These are phyloP conservation scores for Acanthamoeba royreba DNA, from an alignment of 208 protist genomes.

Conservation along the genomic window DNA sequence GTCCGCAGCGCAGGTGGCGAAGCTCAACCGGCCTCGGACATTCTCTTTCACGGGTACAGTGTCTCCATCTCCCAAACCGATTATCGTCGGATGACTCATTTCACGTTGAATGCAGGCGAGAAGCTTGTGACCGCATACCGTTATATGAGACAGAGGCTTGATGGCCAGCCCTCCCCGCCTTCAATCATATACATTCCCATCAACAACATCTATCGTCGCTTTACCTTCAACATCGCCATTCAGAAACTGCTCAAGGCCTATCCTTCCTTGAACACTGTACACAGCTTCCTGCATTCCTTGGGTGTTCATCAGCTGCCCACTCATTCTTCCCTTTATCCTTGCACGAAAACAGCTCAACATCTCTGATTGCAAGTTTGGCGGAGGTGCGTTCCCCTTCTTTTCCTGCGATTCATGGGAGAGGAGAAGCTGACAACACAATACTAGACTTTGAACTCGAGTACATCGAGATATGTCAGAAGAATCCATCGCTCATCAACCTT, in stretches of 20 bases:
- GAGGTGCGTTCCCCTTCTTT: too few species aligned
- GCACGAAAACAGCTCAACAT: not conserved
- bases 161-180: not conserved
- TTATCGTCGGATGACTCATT: too few species aligned
- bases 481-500: constrained; percentile 1
- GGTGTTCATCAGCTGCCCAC: too few species aligned
- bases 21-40: not conserved
- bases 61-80: too few species aligned
- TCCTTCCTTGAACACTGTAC: not conserved
- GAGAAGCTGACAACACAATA: too few species aligned
- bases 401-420: too few species aligned
- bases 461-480: not conserved
- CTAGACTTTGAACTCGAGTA: constrained; percentile 14
- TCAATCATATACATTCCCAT: not conserved
- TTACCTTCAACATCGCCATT: constrained; percentile 15
- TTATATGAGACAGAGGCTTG: constrained; percentile 3
- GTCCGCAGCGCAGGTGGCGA: not conserved
- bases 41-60: not conserved
- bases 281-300: not conserved
- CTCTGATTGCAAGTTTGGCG: constrained; percentile 5
- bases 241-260: constrained; percentile 20
- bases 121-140: not conserved
- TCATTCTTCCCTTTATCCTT: not conserved
- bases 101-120: not conserved
- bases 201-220: constrained; percentile 25